Conservation (phyloP, 2,329 filamentous ascomycete species). For the Diaporthe batatas region DNA sequence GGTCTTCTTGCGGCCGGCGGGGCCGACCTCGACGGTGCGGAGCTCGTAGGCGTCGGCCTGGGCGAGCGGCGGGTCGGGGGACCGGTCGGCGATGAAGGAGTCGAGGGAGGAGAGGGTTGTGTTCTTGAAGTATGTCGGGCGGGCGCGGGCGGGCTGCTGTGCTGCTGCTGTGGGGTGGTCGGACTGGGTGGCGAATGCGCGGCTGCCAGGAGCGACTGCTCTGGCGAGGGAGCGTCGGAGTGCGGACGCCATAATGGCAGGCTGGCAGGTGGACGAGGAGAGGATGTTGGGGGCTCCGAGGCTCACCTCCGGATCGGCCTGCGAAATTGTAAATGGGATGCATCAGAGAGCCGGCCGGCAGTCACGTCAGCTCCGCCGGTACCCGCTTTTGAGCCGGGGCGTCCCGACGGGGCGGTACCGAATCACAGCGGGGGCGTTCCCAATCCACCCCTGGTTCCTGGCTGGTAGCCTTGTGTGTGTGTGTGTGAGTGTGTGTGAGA, state of each 20-base stretch:
- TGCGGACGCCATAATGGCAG: constrained; percentile 55
- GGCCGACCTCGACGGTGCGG: constrained; percentile 74
- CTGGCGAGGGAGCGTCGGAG: constrained; percentile 55
- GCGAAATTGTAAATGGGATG: constrained; percentile 35
- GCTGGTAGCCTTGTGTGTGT: background rate
- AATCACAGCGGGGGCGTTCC: constrained; percentile 28
- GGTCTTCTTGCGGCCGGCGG: constrained; percentile 71
- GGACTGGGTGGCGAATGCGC: constrained; percentile 60
- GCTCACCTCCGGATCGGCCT: constrained; percentile 37
- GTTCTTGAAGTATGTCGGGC: constrained; percentile 72
- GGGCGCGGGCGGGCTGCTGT: constrained; percentile 45
- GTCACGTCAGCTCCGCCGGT: constrained; percentile 38
- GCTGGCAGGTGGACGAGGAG: background rate
- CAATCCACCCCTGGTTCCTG: background rate
- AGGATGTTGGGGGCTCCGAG: constrained; percentile 13
- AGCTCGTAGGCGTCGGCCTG: constrained; percentile 70
- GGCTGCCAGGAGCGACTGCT: constrained; percentile 50
- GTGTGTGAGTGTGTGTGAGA: background rate
- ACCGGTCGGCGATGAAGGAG: constrained; percentile 66
- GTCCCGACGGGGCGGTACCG: constrained; percentile 31
- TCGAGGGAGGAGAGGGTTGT: constrained; percentile 68
- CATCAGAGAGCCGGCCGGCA: constrained; percentile 14
- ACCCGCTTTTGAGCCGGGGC: constrained; percentile 33
- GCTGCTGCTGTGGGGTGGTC: constrained; percentile 47
- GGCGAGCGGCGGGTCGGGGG: constrained; percentile 58